Base-by-base conservation (phyloP, 768 basidiomycete genomes). In the Leucocoprinus sp. region DNA sequence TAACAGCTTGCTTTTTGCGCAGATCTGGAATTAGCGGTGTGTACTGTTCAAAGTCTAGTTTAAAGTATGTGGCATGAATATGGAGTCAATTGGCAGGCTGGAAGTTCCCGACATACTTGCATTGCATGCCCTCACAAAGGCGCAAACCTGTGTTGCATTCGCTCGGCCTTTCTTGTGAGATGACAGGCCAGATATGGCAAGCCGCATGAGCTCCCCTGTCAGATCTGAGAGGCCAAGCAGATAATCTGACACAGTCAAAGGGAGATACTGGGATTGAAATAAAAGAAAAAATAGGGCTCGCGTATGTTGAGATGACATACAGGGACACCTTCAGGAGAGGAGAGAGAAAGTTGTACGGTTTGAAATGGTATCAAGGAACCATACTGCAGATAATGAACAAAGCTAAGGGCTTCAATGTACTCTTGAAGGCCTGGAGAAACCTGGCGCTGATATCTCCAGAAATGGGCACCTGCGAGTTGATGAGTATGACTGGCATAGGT, bases 131-230 rank as follows among this genome's bases (percentile, higher is more conserved):
- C 86, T 67, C 14, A 92, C 85, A 56, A 90, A 86, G 12, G 64
- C 64, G 55, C 84, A 83, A 5, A 87, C 73, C 50, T 80, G 67
- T 15, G 63, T 66, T 1, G 85, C 84, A 55, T 73, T 78, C 47
- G 67, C 62, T 8, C 78, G 75, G 3, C 83, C 84, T 2, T 83
- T 83, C 37, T 74, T 75, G 12, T 72, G 75, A 2, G 78, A 67
- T 12, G 46, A 48, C 33, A 92, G 78, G 37, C 85, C 78, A 37
- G 90, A 87, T 49, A 97, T 95, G 8, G 91, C 92, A 52, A 84
- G 85, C 26, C 95, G 77, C 96, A 98, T 97, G 19, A 98, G 76
- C 64, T 99, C 96, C 35, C 96, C 96, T 0, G 92, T 96, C 17
- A 99, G 72, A 63, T 99, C 96, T 5, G 90, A 88, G 22, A 98